These are phyloP conservation scores for Davidsoniella eucalypti DNA, from an alignment of 2,329 filamentous ascomycete genomes.

Conservation along the genomic window DNA sequence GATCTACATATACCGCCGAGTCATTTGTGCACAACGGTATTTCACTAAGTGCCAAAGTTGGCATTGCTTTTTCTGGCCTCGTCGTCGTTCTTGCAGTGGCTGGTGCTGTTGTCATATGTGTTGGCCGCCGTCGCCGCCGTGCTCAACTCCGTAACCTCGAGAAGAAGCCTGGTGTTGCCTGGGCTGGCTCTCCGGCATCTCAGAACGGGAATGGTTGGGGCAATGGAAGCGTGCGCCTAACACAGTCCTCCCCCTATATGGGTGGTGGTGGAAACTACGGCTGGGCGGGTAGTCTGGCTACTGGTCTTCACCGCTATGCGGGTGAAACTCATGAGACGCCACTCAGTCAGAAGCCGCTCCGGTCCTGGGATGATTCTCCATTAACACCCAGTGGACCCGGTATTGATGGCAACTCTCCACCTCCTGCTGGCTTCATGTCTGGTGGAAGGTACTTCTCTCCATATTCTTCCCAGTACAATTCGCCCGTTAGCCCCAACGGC, in stretches of 20 bases:
- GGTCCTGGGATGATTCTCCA: conserved; percentile 38
- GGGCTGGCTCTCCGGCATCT: conserved; percentile 15
- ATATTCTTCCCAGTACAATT: conserved; percentile 42
- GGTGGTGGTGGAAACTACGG: not conserved
- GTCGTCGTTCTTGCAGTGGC: conserved; percentile 29
- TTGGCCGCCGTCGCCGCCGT: conserved; percentile 37
- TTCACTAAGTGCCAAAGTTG: conserved; percentile 38
- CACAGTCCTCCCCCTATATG: not conserved
- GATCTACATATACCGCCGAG: conserved; percentile 23
- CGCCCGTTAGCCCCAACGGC: conserved; percentile 28
- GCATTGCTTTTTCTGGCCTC: conserved; percentile 37
- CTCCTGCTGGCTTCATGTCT: too few relatives aligned
- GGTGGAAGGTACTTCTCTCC: conserved; percentile 36
- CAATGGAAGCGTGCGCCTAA: conserved; percentile 1
- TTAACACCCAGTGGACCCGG: conserved; percentile 17
- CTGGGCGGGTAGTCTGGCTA: conserved; percentile 2
- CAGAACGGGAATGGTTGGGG: conserved; percentile 24
- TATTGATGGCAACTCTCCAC: too few relatives aligned
- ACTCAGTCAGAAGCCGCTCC: conserved; percentile 34
- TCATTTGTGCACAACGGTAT: conserved; percentile 29
- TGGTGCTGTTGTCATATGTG: conserved; percentile 38
- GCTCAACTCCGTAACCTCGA: conserved; percentile 33
- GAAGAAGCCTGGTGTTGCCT: conserved; percentile 14
- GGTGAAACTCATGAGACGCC: conserved; percentile 28
- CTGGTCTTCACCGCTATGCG: not conserved